Evolutionary conservation across 768 basidiomycete genomes (phyloP).

Genomic region (Mycena metata): DNA sequence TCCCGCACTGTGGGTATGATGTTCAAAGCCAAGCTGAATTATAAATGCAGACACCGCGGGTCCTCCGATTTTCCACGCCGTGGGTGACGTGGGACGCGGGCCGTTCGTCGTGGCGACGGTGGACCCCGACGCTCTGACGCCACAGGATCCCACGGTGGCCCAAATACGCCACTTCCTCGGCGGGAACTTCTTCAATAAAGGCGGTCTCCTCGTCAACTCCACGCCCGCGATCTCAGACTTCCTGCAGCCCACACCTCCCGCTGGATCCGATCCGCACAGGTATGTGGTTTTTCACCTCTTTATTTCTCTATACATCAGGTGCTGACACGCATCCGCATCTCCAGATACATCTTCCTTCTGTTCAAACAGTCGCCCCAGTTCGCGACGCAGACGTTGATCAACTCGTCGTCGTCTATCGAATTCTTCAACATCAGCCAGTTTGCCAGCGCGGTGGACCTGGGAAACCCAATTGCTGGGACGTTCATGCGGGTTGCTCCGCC

Average conservation of each 20-base stretch:
- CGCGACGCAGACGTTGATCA: conserved; percentile 55
- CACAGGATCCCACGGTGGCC: conserved; percentile 54
- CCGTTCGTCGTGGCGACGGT: conserved; percentile 63
- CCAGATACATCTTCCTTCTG: conserved; percentile 62
- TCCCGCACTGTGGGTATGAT: background rate
- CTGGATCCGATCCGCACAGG: conserved; percentile 59
- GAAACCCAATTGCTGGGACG: conserved; percentile 61
- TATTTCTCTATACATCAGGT: background rate
- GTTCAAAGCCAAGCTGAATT: no score
- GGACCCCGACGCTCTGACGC: conserved; percentile 66
- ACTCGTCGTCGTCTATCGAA: conserved; percentile 49
- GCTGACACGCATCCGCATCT: background rate
- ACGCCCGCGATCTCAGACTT: conserved; percentile 59
- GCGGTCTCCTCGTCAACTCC: conserved; percentile 47
- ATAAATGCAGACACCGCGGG: conserved; percentile 51
- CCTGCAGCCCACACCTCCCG: conserved; percentile 57
- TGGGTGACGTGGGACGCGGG: conserved; percentile 45
- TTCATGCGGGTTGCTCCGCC: conserved; percentile 62
- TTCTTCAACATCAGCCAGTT: conserved; percentile 62
- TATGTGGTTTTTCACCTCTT: conserved; percentile 37
- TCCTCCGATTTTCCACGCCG: conserved; percentile 51
- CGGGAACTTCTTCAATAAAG: conserved; percentile 51
- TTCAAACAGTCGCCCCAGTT: conserved; percentile 60
- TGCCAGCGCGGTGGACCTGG: conserved; percentile 55
- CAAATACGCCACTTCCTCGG: conserved; percentile 66